Conservation (phyloP, 2,329 filamentous ascomycete species). For the Cladosporium sp. region DNA sequence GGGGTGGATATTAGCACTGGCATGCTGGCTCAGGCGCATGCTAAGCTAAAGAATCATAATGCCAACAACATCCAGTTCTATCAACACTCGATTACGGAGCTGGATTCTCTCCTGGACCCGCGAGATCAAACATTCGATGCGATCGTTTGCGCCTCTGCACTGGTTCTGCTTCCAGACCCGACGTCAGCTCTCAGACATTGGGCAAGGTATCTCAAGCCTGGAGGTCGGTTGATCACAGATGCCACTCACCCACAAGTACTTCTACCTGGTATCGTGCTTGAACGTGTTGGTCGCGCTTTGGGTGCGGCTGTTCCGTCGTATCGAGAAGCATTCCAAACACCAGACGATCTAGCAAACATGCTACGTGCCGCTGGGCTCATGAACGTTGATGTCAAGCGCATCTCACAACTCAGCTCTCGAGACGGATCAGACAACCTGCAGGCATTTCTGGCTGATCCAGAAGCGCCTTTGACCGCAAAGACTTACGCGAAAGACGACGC, state of each 20-base stretch:
- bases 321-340: conserved; percentile 32
- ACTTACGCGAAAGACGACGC: conserved; percentile 13
- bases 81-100: conserved; percentile 35
- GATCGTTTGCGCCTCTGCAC: conserved; percentile 38
- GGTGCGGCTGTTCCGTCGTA: conserved; percentile 34
- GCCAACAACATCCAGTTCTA: conserved; percentile 33
- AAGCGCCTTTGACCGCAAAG: not conserved
- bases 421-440: conserved; percentile 30
- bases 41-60: conserved; percentile 26
- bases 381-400: conserved; percentile 25
- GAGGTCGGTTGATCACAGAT: conserved; percentile 37
- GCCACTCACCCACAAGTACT: conserved; percentile 37
- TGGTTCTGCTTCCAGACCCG: conserved; percentile 39
- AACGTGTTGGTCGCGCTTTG: conserved; percentile 33
- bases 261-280: conserved; percentile 35
- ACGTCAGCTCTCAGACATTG: conserved; percentile 35
- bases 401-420: conserved; percentile 31
- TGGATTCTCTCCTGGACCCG: conserved; percentile 23
- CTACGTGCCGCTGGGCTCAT: conserved; percentile 35
- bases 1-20: conserved; percentile 40
- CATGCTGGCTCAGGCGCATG: conserved; percentile 37
- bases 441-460: conserved; percentile 10
- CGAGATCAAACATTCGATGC: conserved; percentile 25
- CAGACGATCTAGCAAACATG: conserved; percentile 29
- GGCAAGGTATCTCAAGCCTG: conserved; percentile 37